Percentiles rank a stretch among this genome's conserved stretches.
Evolutionary conservation across 2,329 filamentous ascomycete genomes (phyloP).

Genomic region (Penicillium sp.): DNA sequence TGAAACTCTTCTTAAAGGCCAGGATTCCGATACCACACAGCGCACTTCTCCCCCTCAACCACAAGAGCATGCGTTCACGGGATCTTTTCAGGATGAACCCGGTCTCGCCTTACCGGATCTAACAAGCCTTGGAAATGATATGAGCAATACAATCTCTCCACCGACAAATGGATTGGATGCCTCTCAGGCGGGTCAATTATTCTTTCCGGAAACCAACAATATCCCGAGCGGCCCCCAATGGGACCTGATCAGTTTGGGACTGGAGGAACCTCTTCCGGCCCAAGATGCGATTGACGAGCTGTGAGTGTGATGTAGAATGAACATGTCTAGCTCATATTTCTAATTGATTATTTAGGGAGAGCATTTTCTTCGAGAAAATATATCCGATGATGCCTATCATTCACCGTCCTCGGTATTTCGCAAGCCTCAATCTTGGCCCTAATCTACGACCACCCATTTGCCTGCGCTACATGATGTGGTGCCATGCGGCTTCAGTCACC

Average conservation of each 20-base stretch:
- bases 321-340: background rate
- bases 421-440: conserved; percentile 86
- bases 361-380: conserved; percentile 87
- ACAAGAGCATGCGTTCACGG: conserved; percentile 23
- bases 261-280: conserved; percentile 78
- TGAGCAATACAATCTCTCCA: conserved; percentile 25
- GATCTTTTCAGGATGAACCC: conserved; percentile 34
- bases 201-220: conserved; percentile 23
- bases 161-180: conserved; percentile 24
- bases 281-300: conserved; percentile 83
- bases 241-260: conserved; percentile 80
- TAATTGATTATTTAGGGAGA: conserved; percentile 53
- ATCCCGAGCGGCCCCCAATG: conserved; percentile 61
- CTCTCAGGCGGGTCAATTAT: conserved; percentile 18
- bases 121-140: conserved; percentile 19
- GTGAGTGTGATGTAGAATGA: conserved; percentile 44
- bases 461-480: conserved; percentile 94
- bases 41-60: conserved; percentile 33
- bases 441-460: conserved; percentile 82
- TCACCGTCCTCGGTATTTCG: conserved; percentile 81
- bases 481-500: conserved; percentile 78
- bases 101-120: conserved; percentile 25
- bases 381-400: conserved; percentile 86
- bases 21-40: conserved; percentile 53
- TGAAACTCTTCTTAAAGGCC: conserved; percentile 82